Evolutionary conservation across 2,329 filamentous ascomycete genomes (phyloP), one percentile per base, ranked within the genome.

Genomic region (Aureobasidium leucospermi): DNA sequence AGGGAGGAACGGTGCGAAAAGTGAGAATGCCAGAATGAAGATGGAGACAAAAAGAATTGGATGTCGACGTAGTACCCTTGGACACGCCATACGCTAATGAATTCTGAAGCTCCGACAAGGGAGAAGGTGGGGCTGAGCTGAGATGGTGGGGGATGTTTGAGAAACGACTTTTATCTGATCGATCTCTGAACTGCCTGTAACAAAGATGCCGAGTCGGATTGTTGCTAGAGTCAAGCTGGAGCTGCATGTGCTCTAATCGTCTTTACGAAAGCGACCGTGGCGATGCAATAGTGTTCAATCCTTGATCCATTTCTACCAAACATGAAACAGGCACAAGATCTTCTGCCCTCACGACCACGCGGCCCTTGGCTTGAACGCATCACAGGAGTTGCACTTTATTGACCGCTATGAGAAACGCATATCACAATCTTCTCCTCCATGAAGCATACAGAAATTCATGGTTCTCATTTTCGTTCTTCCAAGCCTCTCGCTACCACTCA

Each of bases 11-110:
- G 74, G 69, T 53, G 74, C 66, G 60, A 77, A 64, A 16, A 76
- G 66, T 64, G 68, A 70, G 64, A 74, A 64, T 55, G 75, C 75
- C 72, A 79, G 74, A 64, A 76, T 73, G 65, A 70, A 43, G 59
- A 69, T 47, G 29, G 67, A 68, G 31, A 69, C 11, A n/a, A 62
- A 38, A 28, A 60, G 23, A 39, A 60, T 58, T 16, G 31, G 36
- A 42, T 39, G 55, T 58, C 55, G 52, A 36, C 41, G 52, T 46
- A 56, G 38, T 46, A 15, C 19, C 38, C 11, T 55, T 42, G 51
- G 51, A 29, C 39, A 55, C 51, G 52, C 52, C 52, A 56, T 56
- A 11, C 52, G 52, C 52, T 56, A 56, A 56, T 46, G 52, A 46
- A 56, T 56, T 45, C 52, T 56, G 39, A 56, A 56, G 43, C 55